phyloP scores from a whole-genome alignment of 1,139 yeast species.

The Hyphopichia buzzinii region DNA sequence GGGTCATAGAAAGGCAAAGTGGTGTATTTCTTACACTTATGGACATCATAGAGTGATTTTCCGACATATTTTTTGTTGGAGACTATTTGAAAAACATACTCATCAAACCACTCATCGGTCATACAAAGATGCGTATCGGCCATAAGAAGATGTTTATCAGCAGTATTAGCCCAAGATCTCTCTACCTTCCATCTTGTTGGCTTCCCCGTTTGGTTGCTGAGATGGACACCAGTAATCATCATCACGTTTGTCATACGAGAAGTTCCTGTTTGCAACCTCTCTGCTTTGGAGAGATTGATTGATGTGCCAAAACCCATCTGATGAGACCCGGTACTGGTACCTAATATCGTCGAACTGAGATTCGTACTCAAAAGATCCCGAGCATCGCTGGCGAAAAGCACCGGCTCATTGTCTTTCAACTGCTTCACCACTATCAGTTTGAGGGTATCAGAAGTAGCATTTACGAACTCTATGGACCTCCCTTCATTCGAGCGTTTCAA shows the following conservation, averaged over 20 bases:
- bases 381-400: conserved; percentile 83
- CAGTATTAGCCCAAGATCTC: conserved; percentile 85
- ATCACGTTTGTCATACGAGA: conserved; percentile 85
- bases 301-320: conserved; percentile 58
- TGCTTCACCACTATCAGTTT: conserved; percentile 62
- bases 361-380: conserved; percentile 21
- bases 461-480: conserved; percentile 65
- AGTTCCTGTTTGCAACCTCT: conserved; percentile 53
- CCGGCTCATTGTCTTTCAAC: conserved; percentile 69
- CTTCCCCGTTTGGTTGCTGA: conserved; percentile 30
- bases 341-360: conserved; percentile 59
- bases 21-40: conserved; percentile 51
- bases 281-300: conserved; percentile 48
- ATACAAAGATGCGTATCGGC: too few species aligned
- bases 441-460: conserved; percentile 57
- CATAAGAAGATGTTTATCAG: conserved; percentile 70
- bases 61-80: conserved; percentile 54
- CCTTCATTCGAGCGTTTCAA: conserved; percentile 72
- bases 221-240: conserved; percentile 74
- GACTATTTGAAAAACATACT: conserved; percentile 81
- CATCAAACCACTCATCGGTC: conserved; percentile 82
- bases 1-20: conserved; percentile 81
- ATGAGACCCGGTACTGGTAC: conserved; percentile 65
- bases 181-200: conserved; percentile 82
- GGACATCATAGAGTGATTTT: conserved; percentile 42